A percentile compares a stretch with the other conserved stretches of the same genome.
Conservation (phyloP, 257 asterid genomes). For the Parsonsia alboflavescens region DNA sequence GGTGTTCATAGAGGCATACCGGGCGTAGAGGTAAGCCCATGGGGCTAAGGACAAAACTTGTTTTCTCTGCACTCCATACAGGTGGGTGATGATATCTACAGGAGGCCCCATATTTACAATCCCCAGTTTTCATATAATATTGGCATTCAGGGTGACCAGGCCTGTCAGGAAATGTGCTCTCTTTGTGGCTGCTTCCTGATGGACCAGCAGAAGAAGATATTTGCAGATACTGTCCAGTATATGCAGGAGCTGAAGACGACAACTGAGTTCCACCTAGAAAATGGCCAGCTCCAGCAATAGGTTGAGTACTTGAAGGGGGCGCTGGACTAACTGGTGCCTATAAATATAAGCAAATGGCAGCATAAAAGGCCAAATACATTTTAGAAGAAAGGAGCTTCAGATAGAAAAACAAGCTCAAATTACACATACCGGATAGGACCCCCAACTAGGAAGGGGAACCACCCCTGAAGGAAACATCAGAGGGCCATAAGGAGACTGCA, state of each 20-base stretch:
- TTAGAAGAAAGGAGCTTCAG: not conserved
- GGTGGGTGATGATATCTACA: constrained; percentile 94
- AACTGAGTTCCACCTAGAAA: constrained; percentile 61
- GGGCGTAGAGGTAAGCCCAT: constrained; percentile 91
- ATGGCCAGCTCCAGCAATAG: constrained; percentile 52
- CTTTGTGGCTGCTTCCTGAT: constrained; percentile 59
- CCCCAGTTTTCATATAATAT: constrained; percentile 75
- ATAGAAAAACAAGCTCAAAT: constrained; percentile 18
- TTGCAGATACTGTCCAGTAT: constrained; percentile 63
- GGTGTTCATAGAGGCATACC: constrained; percentile 36
- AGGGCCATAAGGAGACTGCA: constrained; percentile 70
- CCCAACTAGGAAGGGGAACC: constrained; percentile 81
- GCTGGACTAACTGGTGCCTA: constrained; percentile 42
- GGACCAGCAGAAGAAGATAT: constrained; percentile 57
- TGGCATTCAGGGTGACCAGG: constrained; percentile 89
- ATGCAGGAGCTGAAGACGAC: constrained; percentile 76
- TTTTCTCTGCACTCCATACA: constrained; percentile 49
- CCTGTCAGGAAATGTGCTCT: constrained; percentile 67
- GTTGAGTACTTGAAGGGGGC: constrained; percentile 54
- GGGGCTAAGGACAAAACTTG: constrained; percentile 60
- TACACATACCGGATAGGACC: constrained; percentile 67
- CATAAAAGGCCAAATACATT: not conserved
- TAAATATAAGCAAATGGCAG: not conserved
- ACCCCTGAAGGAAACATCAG: constrained; percentile 73
- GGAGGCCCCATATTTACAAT: constrained; percentile 78